Evolutionary conservation across 768 basidiomycete species (phyloP), one percentile per base, ranked within the genome.

Genomic region (Mrakia blollopis): DNA sequence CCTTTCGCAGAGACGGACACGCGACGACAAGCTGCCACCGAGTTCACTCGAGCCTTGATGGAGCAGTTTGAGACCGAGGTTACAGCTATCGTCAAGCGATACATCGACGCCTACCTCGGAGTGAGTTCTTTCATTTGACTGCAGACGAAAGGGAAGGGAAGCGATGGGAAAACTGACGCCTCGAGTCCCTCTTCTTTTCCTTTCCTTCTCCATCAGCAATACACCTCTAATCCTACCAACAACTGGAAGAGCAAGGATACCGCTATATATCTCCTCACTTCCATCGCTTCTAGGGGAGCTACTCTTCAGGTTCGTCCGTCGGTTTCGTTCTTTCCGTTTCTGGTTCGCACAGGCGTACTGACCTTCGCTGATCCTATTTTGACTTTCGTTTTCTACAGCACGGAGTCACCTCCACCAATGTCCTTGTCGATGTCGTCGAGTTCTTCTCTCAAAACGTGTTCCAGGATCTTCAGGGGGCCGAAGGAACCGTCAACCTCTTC

Each of bases 241-340:
- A 89, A 92, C 81, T 99, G 94, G 94, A 92, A 91, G 83, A 87
- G 90, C 44, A 99, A 99, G 83, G 94, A 98, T 83, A 91, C 90
- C 37, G 95, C 96, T 11, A 89, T 98, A 52, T 98, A 92, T 84
- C 85, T 98, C 25, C 86, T 99, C 80, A 93, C 92, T n/a, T 94
- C 95, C 1, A 88, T 98, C 77, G 97, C 97, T 9, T 91, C 93
- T 11, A 87, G 92, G 74, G 94, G 94, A 14, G 91, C 91, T 4
- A 98, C 96, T 0, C 86, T 88, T 14, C 89, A 92, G 86, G 93
- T 92, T 77, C 37, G 87, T 79, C 23, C 65, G n/a, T 63, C 44
- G 44, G n/a, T n/a, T n/a, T 57, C 37, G 54, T 41, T 39, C 44
- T 6, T 39, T 21, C 54, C 28, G 4, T 14, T 37, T 23, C 73